Percentiles rank a stretch among this genome's conserved stretches.
These are phyloP conservation scores for Termitomyces sp. DNA, from an alignment of 768 basidiomycete species.

Conservation along the genomic window DNA sequence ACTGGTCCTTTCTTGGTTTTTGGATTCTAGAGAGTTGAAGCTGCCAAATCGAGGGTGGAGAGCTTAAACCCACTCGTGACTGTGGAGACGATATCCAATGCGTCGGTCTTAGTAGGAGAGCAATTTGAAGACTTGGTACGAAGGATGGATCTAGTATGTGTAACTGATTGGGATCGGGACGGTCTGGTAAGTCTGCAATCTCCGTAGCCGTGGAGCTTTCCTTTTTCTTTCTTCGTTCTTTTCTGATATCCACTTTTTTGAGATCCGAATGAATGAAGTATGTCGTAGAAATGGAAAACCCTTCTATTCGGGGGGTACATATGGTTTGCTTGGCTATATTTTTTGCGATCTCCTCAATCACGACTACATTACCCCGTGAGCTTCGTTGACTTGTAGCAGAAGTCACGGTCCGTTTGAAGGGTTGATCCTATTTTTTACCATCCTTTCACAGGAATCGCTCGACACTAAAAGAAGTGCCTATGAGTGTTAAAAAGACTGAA, in stretches of 20 bases:
- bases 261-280: constrained; percentile 78
- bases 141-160: constrained; percentile 78
- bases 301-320: constrained; percentile 90
- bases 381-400: constrained; percentile 2
- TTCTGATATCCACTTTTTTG: constrained; percentile 7
- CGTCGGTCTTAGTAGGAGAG: constrained; percentile 40
- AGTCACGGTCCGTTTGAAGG: constrained; percentile 6
- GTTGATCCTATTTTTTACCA: constrained; percentile 7
- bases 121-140: constrained; percentile 55
- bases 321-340: constrained; percentile 88
- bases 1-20: constrained; percentile 32
- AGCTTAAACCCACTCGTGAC: constrained; percentile 89
- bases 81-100: constrained; percentile 60
- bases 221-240: constrained; percentile 3
- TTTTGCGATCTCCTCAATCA: constrained; percentile 90
- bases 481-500: constrained; percentile 53
- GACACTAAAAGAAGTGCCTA: constrained; percentile 50
- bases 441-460: constrained; percentile 51
- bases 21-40: constrained; percentile 68
- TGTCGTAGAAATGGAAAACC: constrained; percentile 71
- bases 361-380: constrained; percentile 82
- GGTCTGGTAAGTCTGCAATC: constrained; percentile 52
- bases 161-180: constrained; percentile 71
- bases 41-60: constrained; percentile 79
- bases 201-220: constrained; percentile 1